Conservation (phyloP, 164 flowering plant species). For the Warburgia ugandensis region DNA sequence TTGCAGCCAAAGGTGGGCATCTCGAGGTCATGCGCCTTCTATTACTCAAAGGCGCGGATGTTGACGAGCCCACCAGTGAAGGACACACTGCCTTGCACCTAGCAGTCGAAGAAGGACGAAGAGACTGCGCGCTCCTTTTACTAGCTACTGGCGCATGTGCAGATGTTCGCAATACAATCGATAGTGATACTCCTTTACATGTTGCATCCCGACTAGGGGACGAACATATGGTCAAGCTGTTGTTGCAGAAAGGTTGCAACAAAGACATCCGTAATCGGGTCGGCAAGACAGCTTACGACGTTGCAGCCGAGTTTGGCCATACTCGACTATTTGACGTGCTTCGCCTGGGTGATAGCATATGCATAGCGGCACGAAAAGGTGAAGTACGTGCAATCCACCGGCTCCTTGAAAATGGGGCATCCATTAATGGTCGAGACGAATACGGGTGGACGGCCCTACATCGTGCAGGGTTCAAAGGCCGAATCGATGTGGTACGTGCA, state of each 20-base stretch:
- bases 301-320: slow-evolving; percentile 56
- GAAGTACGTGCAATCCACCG: slow-evolving; percentile 41
- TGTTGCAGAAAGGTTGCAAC: slow-evolving; percentile 61
- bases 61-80: slow-evolving; percentile 36
- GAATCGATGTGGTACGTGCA: slow-evolving; percentile 26
- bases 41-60: slow-evolving; percentile 46
- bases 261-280: slow-evolving; percentile 42
- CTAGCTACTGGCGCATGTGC: slow-evolving; percentile 39
- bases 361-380: slow-evolving; percentile 54
- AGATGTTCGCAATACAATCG: slow-evolving; percentile 21
- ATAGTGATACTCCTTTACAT: slow-evolving; percentile 57
- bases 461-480: slow-evolving; percentile 60
- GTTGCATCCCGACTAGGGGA: slow-evolving; percentile 51
- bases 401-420: slow-evolving; percentile 51
- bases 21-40: slow-evolving; percentile 51
- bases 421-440: slow-evolving; percentile 56
- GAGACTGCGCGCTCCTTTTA: slow-evolving; percentile 50
- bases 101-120: slow-evolving; percentile 43
- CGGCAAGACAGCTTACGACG: slow-evolving; percentile 59
- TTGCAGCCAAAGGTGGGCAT: slow-evolving; percentile 52
- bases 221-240: slow-evolving; percentile 52
- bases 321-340: slow-evolving; percentile 43
- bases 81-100: slow-evolving; percentile 60
- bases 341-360: slow-evolving; percentile 46
- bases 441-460: slow-evolving; percentile 72